Base-by-base conservation (phyloP, 139 green algal genomes). In the Tetradesmus obliquus region DNA sequence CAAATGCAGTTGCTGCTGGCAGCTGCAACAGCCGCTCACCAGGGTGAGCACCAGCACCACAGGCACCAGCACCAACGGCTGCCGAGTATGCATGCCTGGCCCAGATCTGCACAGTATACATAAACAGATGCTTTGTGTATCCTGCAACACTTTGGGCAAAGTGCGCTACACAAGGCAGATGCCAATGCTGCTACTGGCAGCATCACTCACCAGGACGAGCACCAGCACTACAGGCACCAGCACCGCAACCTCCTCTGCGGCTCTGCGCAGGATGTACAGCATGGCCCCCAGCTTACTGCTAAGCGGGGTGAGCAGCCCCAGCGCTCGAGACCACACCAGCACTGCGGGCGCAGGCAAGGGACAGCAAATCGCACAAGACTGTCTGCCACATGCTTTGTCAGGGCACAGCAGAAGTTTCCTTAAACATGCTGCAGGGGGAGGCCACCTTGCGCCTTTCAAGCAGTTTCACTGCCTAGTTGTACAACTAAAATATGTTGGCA, bases 261-360 rank as follows among this genome's bases (percentile, higher is more conserved):
- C 82, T 55, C 55, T 88, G 54, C 82, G n/a, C n/a, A 88, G 55
- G 3, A 55, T 88, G 82, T 88, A 88, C 55, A 88, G 82, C 55
- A 88, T n/a, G 3, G 82, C 82, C 1, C 82, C 82, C 20, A 88
- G 24, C 24, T 55, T 62, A 5, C 22, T 20, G n/a, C 10, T 76
- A 20, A 55, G 24, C 19, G 55, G 82, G 1, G n/a, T 54, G 9
- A 88, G 3, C 55, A 88, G 13, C 6, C 82, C 55, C 6, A 88
- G 82, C 71, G 82, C 82, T 5, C 82, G 20, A 22, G 55, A 20
- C 82, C 82, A 88, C 55, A 88, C 82, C 55, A 88, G 55, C 20
- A 88, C 82, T 88, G 82, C 55, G 55, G 72, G 2, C 22, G 13
- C 3, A 74, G 13, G 55, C 55, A 88, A 4, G 60, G 60, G 15